Percentiles rank a stretch among this genome's conserved stretches.
phyloP scores from a whole-genome alignment of 306 rosid species.

The Mimosa bimucronata region DNA sequence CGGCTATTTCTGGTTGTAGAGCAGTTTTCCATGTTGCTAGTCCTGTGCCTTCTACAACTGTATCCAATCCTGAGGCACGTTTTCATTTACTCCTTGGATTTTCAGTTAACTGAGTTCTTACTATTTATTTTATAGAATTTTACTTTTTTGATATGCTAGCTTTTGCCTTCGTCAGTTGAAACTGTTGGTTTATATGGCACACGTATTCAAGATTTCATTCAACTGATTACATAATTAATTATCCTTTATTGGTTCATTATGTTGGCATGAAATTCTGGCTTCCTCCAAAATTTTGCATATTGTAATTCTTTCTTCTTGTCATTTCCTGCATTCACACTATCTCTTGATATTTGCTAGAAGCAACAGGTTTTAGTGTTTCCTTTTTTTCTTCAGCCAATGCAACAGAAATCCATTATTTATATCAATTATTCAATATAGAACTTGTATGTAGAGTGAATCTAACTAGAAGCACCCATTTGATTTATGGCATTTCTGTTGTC shows the following conservation, averaged over 20 bases:
- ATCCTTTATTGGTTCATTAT: neutral
- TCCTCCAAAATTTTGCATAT: neutral
- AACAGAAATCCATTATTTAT: neutral
- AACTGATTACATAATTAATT: neutral
- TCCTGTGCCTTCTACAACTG: constrained; percentile 49
- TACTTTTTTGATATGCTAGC: too few species aligned
- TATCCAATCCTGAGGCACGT: constrained; percentile 47
- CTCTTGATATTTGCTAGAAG: neutral
- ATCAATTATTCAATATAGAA: neutral
- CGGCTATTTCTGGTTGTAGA: constrained; percentile 49
- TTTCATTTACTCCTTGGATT: neutral
- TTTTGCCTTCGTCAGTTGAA: too few species aligned
- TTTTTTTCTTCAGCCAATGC: neutral
- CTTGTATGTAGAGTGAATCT: neutral
- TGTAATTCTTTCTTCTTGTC: neutral
- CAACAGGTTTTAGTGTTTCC: neutral
- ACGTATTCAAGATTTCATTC: neutral
- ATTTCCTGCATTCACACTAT: neutral
- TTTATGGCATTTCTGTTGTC: neutral
- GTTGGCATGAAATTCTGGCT: neutral
- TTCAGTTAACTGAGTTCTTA: neutral
- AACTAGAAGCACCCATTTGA: neutral
- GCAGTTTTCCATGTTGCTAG: constrained; percentile 61
- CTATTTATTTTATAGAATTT: too few species aligned
- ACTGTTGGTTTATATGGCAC: too few species aligned